Evolutionary conservation across 805 yeast species (phyloP), one percentile per base, ranked within the genome.

Genomic region (Saccharomycopsis capsularis): DNA sequence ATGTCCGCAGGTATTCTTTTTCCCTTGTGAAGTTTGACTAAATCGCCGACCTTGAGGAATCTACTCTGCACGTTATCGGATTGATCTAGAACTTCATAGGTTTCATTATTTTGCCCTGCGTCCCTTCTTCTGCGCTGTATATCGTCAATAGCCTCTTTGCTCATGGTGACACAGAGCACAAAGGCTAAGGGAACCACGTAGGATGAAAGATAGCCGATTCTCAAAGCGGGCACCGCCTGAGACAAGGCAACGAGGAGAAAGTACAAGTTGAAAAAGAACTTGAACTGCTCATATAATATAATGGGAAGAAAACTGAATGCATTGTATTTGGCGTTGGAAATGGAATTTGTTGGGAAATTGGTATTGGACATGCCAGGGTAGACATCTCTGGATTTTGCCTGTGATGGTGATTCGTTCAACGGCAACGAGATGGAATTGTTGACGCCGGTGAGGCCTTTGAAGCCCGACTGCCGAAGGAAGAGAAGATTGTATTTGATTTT

Each of bases 71-170:
- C 24, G 5, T 16, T 18, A 13, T 15, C 27, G 4, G 44, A 4
- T 44, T 62, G 65, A 60, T 74, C 75, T 35, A 85, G 58, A 2
- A 88, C 87, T 57, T 85, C 90, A 62, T 82, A 93, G 3, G 72
- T 63, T 65, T 93, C 97, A 59, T 77, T 78, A 60, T 93, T 93
- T 43, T 95, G 88, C 58, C 90, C 98, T 40, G 70, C 71, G 63
- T 93, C 99, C 55, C 99, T 76, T 54, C 93, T 75, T 45, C 98
- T 75, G 61, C 99, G 79, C 51, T 83, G 85, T 7, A 91, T 75
- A 65, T 93, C 99, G 66, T 93, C 99, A 57, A 85, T 73, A 0
- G 97, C 98, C 63, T 93, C 99, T 63, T 93, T 93, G 57, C 82
- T 69, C 95, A 95, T 90, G 1, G 99, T 95, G 4, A 93, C 95